Evolutionary conservation across 169 alveolate genomes (phyloP).

Genomic region (Cytauxzoon felis): DNA sequence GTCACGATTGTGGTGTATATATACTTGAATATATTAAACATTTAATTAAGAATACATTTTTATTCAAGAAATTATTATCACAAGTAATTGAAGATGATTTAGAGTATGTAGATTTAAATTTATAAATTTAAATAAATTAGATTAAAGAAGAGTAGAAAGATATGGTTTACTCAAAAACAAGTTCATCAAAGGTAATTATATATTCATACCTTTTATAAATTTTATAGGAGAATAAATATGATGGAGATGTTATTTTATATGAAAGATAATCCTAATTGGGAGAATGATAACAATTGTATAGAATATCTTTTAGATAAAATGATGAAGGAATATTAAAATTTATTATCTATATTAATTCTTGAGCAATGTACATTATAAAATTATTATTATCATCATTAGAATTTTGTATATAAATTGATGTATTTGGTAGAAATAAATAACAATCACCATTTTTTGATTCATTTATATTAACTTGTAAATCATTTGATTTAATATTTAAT

Average conservation of each 20-base stretch:
- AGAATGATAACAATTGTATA: constrained; percentile 6
- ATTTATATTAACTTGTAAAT: not conserved
- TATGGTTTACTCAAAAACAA: constrained; percentile 35
- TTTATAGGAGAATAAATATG: constrained; percentile 12
- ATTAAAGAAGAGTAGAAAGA: not conserved
- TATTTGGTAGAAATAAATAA: constrained; percentile 18
- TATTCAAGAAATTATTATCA: constrained; percentile 33
- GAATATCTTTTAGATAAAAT: constrained; percentile 7
- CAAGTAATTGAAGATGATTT: not conserved
- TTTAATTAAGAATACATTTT: constrained; percentile 30
- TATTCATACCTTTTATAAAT: not conserved
- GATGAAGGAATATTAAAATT: constrained; percentile 5
- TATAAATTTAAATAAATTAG: not conserved
- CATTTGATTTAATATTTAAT: not conserved
- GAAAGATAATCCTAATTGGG: constrained; percentile 33
- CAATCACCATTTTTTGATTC: constrained; percentile 18
- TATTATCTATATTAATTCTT: not conserved
- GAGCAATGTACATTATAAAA: constrained; percentile 34
- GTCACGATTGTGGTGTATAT: constrained; percentile 65
- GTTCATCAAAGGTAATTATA: constrained; percentile 14
- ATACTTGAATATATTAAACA: constrained; percentile 56
- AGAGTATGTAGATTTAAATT: not conserved
- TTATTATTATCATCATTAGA: constrained; percentile 9
- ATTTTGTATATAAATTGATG: constrained; percentile 8
- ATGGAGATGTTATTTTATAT: constrained; percentile 24